Evolutionary conservation across 1,284 basidiomycete genomes (phyloP), one percentile per base, ranked within the genome.

Genomic region (Apiotrichum akiyoshidainum): DNA sequence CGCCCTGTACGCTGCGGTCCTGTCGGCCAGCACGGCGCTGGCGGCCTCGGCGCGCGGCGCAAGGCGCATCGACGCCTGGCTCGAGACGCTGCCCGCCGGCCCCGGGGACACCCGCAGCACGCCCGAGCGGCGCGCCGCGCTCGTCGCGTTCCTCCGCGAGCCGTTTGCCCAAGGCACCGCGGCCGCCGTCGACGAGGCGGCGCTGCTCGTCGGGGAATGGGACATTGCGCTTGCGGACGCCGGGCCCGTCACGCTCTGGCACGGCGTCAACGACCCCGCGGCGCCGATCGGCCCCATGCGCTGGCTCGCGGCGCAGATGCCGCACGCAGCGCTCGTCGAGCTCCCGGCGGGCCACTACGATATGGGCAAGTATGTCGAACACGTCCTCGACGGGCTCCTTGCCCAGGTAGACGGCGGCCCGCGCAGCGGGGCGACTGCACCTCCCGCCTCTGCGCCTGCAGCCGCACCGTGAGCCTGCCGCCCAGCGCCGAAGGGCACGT

Each of bases 181-280:
- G n/a, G 49, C 46, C 6, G 47, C 46, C 19, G 45, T 56, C n/a
- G 12, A 59, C 37, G 57, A 62, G 52, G 52, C 60, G 2, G 31
- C 33, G 4, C 57, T 62, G 16, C 54, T 62, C 13, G n/a, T 52
- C 12, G 17, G 19, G 11, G 51, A 55, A 31, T 58, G 60, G 60
- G 60, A 51, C 6, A 22, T 62, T 16, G 12, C 22, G 3, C 47
- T 56, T 2, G 31, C 11, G 0, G 22, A 47, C 8, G 40, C 21
- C 14, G 14, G 22, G 16, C 14, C 50, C 6, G 51, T 62, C n/a
- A 35, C 33, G 3, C 33, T 56, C 11, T 62, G 60, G 60, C 60
- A 61, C 11, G 60, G 57, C 12, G n/a, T 2, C 2, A n/a, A 26
- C n/a, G 60, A 62, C 39, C 31, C 51, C 9, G 41, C 51, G 1